phyloP scores from a whole-genome alignment of 225 moss, liverwort and hornwort genomes.

The Thuidium tamariscinum region DNA sequence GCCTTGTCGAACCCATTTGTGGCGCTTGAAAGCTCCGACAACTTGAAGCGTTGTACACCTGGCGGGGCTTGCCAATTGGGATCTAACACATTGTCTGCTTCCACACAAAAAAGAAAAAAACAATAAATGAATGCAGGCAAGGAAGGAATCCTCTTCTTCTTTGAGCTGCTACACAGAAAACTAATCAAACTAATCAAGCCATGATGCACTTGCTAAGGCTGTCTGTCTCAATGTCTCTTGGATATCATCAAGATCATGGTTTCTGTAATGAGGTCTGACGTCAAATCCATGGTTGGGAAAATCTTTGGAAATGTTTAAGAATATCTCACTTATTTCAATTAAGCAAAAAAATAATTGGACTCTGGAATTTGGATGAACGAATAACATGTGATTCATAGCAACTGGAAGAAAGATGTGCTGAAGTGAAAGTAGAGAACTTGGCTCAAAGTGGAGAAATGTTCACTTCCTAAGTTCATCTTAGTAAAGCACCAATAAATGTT shows the following conservation, averaged over 20 bases:
- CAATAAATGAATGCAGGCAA: not conserved
- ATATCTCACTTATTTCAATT: not conserved
- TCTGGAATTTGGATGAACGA: not conserved
- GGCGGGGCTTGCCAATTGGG: conserved; percentile 30
- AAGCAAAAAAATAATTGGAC: not conserved
- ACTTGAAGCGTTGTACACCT: conserved; percentile 14
- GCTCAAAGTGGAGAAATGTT: not conserved
- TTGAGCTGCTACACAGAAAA: too few species aligned
- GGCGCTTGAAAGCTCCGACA: conserved; percentile 11
- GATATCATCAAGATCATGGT: too few species aligned
- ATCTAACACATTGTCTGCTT: conserved; percentile 5
- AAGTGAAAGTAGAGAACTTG: not conserved
- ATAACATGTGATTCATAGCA: not conserved
- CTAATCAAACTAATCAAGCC: too few species aligned
- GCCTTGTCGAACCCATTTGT: conserved; percentile 18
- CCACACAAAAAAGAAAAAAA: not conserved
- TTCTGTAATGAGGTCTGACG: not conserved
- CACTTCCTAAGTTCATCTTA: not conserved
- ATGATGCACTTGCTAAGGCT: too few species aligned
- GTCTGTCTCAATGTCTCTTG: too few species aligned
- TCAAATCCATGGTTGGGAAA: not conserved
- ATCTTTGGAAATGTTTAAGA: not conserved
- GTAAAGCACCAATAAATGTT: not conserved
- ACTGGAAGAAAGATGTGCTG: not conserved
- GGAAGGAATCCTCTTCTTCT: too few species aligned